Base-by-base conservation (phyloP, 1,284 basidiomycete species). In the Trichosporon coremiiforme region DNA sequence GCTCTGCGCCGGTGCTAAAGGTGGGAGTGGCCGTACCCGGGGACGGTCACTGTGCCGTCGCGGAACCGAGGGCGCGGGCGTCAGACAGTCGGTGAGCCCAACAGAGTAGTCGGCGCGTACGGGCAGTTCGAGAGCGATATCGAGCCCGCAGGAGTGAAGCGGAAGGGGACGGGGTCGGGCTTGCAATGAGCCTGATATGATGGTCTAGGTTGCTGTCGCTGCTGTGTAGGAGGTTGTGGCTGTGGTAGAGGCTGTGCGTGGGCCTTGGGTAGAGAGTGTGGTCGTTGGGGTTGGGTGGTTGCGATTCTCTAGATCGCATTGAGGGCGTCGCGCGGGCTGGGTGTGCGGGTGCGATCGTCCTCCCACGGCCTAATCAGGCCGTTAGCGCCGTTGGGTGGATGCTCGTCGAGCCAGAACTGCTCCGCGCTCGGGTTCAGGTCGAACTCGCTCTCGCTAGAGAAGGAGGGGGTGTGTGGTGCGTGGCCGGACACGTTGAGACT, bases 321-420 rank as follows among this genome's bases (percentile, higher is more conserved):
- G 53, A 45, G 63, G 1, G 41, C 57, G 47, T 73, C 71, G 25
- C 71, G 67, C 22, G 71, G 71, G 8, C 64, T 66, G 33, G 68
- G 69, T 10, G 66, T 72, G 25, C 66, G 53, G 62, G 65, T 71
- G 3, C 72, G 66, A n/a, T 71, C 64, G 25, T 66, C 22, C 17
- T 69, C 50, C 68, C 72, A 68, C 35, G 72, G 69, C 38, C 69
- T 53, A 25, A 65, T 22, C 1, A 68, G 69, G 17, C 64, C 64
- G 33, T 69, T 66, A 6, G 55, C n/a, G 33, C 66, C 67, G 65
- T 70, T 64, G 8, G 25, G 55, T 7, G 62, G 62, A 17, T 53
- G 47, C 41, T 77, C 76, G 35, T 77, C 76, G 13, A 77, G 70
- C 10, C 68, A 70, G 63, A 77, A 77, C 17, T 71, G 72, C 33